phyloP scores from a whole-genome alignment of 768 basidiomycete genomes.

The Suillus plorans region DNA sequence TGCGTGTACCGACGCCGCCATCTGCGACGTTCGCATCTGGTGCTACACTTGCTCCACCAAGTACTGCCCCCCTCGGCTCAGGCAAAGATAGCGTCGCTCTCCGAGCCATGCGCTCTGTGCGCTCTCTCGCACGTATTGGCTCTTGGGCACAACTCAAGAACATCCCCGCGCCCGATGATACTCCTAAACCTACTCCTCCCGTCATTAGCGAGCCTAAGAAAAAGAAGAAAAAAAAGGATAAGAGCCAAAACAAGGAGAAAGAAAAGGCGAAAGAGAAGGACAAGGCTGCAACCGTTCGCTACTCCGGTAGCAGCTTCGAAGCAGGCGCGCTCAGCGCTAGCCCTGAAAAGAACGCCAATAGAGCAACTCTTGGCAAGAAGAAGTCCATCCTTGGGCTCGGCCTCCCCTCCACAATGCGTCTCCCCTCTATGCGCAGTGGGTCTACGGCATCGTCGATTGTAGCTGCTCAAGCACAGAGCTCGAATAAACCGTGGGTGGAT shows the following conservation, averaged over 20 bases:
- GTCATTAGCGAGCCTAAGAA: conserved; percentile 28
- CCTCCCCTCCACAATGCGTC: conserved; percentile 53
- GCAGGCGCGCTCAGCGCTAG: conserved; percentile 52
- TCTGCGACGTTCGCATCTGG: conserved; percentile 31
- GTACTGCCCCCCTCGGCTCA: conserved; percentile 19
- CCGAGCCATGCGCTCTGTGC: conserved; percentile 75
- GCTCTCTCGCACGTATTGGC: conserved; percentile 67
- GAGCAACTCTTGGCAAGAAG: conserved; percentile 43
- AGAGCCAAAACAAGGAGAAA: conserved; percentile 16
- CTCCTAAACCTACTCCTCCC: conserved; percentile 18
- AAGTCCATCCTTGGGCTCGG: conserved; percentile 62
- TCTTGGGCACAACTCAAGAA: conserved; percentile 66
- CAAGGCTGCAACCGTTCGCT: conserved; percentile 37
- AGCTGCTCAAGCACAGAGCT: conserved; percentile 6
- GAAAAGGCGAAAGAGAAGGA: conserved; percentile 29
- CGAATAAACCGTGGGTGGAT: conserved; percentile 30
- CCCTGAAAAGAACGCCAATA: conserved; percentile 14
- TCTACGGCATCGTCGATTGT: conserved; percentile 38
- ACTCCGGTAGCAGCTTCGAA: conserved; percentile 68
- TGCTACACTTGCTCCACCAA: conserved; percentile 40
- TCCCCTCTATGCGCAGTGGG: conserved; percentile 37
- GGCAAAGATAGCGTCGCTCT: conserved; percentile 67
- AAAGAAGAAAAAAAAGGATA: conserved; percentile 40
- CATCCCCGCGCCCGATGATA: conserved; percentile 31
- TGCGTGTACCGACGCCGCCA: conserved; percentile 24